A percentile compares a stretch with the other conserved stretches of the same genome.
These are phyloP conservation scores for Syncephalastrum monosporum DNA, from an alignment of 371 early-diverging fungal genomes.

Conservation along the genomic window DNA sequence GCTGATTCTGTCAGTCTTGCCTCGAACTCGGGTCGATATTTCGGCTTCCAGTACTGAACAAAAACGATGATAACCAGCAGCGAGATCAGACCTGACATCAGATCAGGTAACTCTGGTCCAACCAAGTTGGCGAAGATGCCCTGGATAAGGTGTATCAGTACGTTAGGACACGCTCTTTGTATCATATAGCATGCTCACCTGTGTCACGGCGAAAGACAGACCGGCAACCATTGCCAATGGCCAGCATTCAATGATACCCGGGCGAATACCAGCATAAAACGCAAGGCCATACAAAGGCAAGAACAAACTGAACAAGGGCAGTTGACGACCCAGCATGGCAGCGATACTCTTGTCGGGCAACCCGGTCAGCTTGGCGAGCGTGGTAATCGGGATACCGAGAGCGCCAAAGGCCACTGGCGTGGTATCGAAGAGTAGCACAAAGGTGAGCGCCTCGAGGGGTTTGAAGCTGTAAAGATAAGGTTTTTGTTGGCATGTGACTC, in stretches of 20 bases:
- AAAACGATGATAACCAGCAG: slow-evolving; percentile 32
- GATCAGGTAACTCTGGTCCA: slow-evolving; percentile 49
- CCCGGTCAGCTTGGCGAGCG: slow-evolving; percentile 41
- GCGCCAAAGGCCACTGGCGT: slow-evolving; percentile 52
- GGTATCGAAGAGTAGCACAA: slow-evolving; percentile 43
- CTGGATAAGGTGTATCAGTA: slow-evolving; percentile 2
- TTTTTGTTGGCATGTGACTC: neutral
- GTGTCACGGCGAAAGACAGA: slow-evolving; percentile 45
- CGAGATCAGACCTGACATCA: slow-evolving; percentile 46
- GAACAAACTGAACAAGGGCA: slow-evolving; percentile 45
- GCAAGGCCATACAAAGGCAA: slow-evolving; percentile 41
- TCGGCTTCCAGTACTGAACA: slow-evolving; percentile 52
- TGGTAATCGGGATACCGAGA: slow-evolving; percentile 48
- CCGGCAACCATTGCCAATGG: slow-evolving; percentile 43
- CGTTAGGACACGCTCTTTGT: neutral
- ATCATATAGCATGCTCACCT: slow-evolving; percentile 10
- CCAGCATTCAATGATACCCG: slow-evolving; percentile 50
- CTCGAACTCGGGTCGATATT: slow-evolving; percentile 37
- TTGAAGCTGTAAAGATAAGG: slow-evolving; percentile 31
- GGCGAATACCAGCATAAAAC: slow-evolving; percentile 39
- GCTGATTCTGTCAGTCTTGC: slow-evolving; percentile 14
- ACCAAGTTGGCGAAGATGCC: slow-evolving; percentile 45
- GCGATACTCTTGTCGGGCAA: slow-evolving; percentile 34
- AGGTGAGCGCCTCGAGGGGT: slow-evolving; percentile 42
- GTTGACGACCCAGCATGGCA: slow-evolving; percentile 51